A percentile compares a stretch with the other conserved stretches of the same genome.
These are phyloP conservation scores for Fusarium armeniacum DNA, from an alignment of 2,329 filamentous ascomycete species.

Conservation along the genomic window DNA sequence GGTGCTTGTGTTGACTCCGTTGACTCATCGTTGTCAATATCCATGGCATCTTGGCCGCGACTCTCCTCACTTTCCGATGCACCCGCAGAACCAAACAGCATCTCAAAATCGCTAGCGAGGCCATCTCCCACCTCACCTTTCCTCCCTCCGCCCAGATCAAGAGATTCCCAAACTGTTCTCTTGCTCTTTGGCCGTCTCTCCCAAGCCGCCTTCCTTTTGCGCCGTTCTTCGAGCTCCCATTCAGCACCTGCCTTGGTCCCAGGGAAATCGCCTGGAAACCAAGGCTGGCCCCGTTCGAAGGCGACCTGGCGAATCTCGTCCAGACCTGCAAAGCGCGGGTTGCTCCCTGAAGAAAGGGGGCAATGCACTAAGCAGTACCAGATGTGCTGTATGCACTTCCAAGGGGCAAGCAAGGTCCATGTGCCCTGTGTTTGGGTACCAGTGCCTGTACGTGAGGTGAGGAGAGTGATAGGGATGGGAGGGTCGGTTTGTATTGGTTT, in stretches of 20 bases:
- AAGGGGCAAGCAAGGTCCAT: slow-evolving; percentile 89
- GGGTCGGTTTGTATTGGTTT: slow-evolving; percentile 73
- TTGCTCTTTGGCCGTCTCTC: slow-evolving; percentile 85
- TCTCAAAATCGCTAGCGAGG: slow-evolving; percentile 87
- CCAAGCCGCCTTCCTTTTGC: slow-evolving; percentile 85
- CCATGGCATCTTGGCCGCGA: slow-evolving; percentile 51
- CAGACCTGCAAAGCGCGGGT: slow-evolving; percentile 85
- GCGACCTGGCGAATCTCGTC: slow-evolving; percentile 83
- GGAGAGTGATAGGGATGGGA: slow-evolving; percentile 80
- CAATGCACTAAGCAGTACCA: slow-evolving; percentile 91
- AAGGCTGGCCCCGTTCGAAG: slow-evolving; percentile 83
- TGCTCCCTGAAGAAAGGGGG: slow-evolving; percentile 82
- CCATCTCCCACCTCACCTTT: slow-evolving; percentile 88
- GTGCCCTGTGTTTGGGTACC: slow-evolving; percentile 71
- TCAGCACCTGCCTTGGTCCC: slow-evolving; percentile 82
- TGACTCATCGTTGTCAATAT: slow-evolving; percentile 48
- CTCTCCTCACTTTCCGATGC: slow-evolving; percentile 27
- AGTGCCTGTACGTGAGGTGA: slow-evolving; percentile 68
- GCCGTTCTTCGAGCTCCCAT: slow-evolving; percentile 78
- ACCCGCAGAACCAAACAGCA: slow-evolving; percentile 64
- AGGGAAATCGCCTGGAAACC: slow-evolving; percentile 89
- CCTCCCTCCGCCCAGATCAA: slow-evolving; percentile 79
- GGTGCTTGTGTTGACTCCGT: slow-evolving; percentile 2
- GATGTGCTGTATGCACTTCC: slow-evolving; percentile 87
- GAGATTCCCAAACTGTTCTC: slow-evolving; percentile 78